Evolutionary conservation across 352 stramenopile genomes (phyloP).

Genomic region (Phytophthora tentaculata): DNA sequence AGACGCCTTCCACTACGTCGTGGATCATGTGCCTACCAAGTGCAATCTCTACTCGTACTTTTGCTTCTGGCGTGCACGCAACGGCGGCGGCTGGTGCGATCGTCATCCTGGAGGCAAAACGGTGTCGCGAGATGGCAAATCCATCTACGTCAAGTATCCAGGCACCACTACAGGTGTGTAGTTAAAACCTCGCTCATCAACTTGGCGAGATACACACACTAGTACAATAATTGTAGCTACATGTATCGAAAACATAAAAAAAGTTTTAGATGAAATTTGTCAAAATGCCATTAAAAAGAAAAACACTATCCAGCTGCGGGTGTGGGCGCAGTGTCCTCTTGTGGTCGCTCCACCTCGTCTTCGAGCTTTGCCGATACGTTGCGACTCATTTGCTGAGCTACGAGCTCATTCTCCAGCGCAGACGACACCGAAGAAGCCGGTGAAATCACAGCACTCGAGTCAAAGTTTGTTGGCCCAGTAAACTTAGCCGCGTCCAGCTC

Average conservation of each 20-base stretch:
- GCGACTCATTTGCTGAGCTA: slow-evolving; percentile 31
- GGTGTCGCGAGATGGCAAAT: slow-evolving; percentile 60
- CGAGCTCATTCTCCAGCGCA: slow-evolving; percentile 28
- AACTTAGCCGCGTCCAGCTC: slow-evolving; percentile 74
- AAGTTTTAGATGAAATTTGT: slow-evolving; percentile 30
- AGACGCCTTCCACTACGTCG: slow-evolving; percentile 79
- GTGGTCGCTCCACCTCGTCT: slow-evolving; percentile 16
- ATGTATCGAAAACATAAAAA: slow-evolving; percentile 25
- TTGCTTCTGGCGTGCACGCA: slow-evolving; percentile 78
- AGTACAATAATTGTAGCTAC: slow-evolving; percentile 30
- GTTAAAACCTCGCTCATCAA: not conserved
- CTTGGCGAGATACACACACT: slow-evolving; percentile 1
- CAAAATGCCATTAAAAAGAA: not conserved
- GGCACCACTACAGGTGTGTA: slow-evolving; percentile 29
- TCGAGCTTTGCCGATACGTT: slow-evolving; percentile 22
- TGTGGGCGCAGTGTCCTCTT: slow-evolving; percentile 11
- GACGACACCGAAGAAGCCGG: slow-evolving; percentile 26
- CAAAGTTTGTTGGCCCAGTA: slow-evolving; percentile 34
- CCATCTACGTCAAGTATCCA: slow-evolving; percentile 59
- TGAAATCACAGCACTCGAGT: slow-evolving; percentile 22
- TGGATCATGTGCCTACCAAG: slow-evolving; percentile 86
- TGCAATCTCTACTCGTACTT: slow-evolving; percentile 88
- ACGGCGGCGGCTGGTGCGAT: slow-evolving; percentile 81
- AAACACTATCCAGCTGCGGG: slow-evolving; percentile 29
- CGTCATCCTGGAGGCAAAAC: slow-evolving; percentile 58